Percentiles rank a stretch among this genome's conserved stretches.
Evolutionary conservation across 257 asterid genomes (phyloP).

Genomic region (Capsicum rhomboideum): DNA sequence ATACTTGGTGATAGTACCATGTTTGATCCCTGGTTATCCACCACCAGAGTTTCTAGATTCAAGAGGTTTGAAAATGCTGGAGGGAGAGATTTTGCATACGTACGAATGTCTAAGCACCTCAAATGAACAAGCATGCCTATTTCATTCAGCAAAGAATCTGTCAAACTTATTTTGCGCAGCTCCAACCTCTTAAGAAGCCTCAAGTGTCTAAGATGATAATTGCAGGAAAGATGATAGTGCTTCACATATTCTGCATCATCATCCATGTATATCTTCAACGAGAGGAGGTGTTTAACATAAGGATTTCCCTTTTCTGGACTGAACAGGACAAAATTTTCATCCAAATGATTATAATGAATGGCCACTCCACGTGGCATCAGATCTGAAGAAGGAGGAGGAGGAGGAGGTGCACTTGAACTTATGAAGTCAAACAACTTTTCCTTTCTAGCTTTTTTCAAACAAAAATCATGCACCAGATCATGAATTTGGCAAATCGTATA

Average conservation of each 20-base stretch:
- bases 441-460: slow-evolving; percentile 12
- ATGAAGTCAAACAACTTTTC: not conserved
- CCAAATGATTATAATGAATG: not conserved
- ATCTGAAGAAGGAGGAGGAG: not conserved
- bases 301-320: not conserved
- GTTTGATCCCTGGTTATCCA: not conserved
- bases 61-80: not conserved
- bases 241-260: not conserved
- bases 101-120: not conserved
- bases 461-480: slow-evolving; percentile 9
- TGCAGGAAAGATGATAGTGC: not conserved
- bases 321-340: not conserved
- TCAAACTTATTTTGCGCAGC: not conserved
- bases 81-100: not conserved
- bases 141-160: not conserved
- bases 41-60: not conserved
- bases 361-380: not conserved
- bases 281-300: slow-evolving; percentile 1
- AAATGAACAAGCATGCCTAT: not conserved
- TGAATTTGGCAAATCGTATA: not conserved
- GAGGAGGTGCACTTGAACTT: too few species aligned
- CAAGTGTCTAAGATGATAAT: not conserved
- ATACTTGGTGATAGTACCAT: not conserved
- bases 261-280: not conserved
- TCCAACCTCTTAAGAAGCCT: not conserved